These are phyloP conservation scores for Exophiala viscosa DNA, from an alignment of 2,329 filamentous ascomycete genomes.

Conservation along the genomic window DNA sequence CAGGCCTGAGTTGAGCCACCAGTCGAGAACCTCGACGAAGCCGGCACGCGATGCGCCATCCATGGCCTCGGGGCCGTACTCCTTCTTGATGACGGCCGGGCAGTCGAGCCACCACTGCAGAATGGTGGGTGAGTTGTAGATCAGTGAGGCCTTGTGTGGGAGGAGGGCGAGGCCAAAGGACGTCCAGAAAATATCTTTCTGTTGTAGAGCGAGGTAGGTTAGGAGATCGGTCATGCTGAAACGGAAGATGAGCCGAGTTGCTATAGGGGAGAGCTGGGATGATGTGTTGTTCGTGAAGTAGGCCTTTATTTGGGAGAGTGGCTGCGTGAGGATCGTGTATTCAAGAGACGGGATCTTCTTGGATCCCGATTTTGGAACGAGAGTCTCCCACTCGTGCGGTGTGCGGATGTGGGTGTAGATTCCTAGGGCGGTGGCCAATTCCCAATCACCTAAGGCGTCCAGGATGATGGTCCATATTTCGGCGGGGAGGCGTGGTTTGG, in stretches of 20 bases:
- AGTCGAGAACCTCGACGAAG: slow-evolving; percentile 79
- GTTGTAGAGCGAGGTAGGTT: slow-evolving; percentile 63
- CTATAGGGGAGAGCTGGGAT: slow-evolving; percentile 72
- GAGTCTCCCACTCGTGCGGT: slow-evolving; percentile 68
- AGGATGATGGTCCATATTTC: slow-evolving; percentile 90
- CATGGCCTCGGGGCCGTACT: slow-evolving; percentile 79
- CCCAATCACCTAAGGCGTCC: slow-evolving; percentile 83
- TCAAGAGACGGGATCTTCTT: slow-evolving; percentile 75
- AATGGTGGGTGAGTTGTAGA: slow-evolving; percentile 79
- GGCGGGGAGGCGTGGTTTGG: slow-evolving; percentile 58
- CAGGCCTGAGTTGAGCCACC: slow-evolving; percentile 82
- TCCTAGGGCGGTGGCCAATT: slow-evolving; percentile 74
- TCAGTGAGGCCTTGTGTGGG: slow-evolving; percentile 80
- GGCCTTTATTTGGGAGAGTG: slow-evolving; percentile 65
- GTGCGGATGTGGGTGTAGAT: slow-evolving; percentile 74
- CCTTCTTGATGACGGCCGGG: slow-evolving; percentile 75
- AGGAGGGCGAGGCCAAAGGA: slow-evolving; percentile 79
- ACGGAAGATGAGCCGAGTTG: slow-evolving; percentile 85
- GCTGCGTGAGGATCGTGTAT: slow-evolving; percentile 74
- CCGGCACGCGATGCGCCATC: slow-evolving; percentile 84
- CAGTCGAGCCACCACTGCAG: slow-evolving; percentile 89
- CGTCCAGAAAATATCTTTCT: slow-evolving; percentile 75
- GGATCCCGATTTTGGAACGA: slow-evolving; percentile 61
- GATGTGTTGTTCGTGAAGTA: slow-evolving; percentile 66
- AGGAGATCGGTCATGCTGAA: slow-evolving; percentile 80